Base-by-base conservation (phyloP, 2,329 filamentous ascomycete genomes). In the Sphaerulina vaccinii region DNA sequence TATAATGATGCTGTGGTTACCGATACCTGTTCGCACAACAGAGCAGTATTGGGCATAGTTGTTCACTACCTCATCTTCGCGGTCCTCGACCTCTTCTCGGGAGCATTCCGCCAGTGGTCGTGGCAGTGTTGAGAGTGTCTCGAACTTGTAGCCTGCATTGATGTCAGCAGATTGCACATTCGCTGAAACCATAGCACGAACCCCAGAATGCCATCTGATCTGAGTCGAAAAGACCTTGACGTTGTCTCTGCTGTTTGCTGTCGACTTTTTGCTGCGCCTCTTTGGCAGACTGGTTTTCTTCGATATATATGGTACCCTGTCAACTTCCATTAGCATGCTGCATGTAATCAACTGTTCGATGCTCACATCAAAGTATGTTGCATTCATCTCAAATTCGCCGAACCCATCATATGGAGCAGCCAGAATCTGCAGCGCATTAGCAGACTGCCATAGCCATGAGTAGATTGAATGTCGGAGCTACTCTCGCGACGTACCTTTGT, bases 31-130 rank as follows among this genome's bases (percentile, higher is more conserved):
- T 32, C 85, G 84, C 1, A 96, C 91, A 16, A 99, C 82, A 2
- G 91, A 96, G 73, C 93, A 99, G 75, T 97, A 97, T 67, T 99
- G 93, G 1, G 88, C 87, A 65, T 90, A 84, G 69, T 97, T 99
- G 69, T 86, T 91, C 43, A 96, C 91, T 7, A 85, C 65, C 49
- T 86, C 77, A 2, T 82, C 70, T 37, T 87, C 83, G 22, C 93
- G 83, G 50, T 73, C 75, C 67, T 96, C 91, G 57, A 99, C 96
- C 52, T 85, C 83, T 1, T 88, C 85, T 50, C 88, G 82, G 0
- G 84, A 75, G 0, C 83, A 86, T 51, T 86, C 81, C 48, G 80
- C 84, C 84, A 91, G 96, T 0, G 86, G 80, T 2, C 78, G 73
- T 2, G 88, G 85, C 3, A 97, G 73, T 1, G 93, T 85, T 5